Evolutionary conservation across 2,329 filamentous ascomycete genomes (phyloP).

Genomic region (Endocalyx cinctus): DNA sequence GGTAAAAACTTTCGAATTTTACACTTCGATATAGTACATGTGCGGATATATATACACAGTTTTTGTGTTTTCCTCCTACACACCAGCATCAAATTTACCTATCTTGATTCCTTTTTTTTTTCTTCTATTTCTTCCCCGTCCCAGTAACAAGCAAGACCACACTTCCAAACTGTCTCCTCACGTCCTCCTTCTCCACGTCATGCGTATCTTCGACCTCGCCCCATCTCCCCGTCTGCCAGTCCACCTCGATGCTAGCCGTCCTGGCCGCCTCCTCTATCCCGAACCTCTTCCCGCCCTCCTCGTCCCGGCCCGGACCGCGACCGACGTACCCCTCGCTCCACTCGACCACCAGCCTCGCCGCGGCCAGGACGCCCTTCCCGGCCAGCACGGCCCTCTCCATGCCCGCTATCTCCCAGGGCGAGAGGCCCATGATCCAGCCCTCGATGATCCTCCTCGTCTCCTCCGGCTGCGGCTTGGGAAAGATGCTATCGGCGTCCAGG

Average conservation of each 20-base stretch:
- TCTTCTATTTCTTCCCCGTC: constrained; percentile 26
- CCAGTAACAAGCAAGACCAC: constrained; percentile 76
- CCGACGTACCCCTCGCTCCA: constrained; percentile 74
- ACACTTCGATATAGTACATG: too few species aligned
- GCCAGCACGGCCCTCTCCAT: constrained; percentile 80
- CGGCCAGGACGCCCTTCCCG: constrained; percentile 80
- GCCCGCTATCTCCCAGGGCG: constrained; percentile 77
- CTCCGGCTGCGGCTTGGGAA: constrained; percentile 68
- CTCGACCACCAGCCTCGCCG: constrained; percentile 71
- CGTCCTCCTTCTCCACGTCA: constrained; percentile 89
- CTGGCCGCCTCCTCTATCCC: constrained; percentile 78
- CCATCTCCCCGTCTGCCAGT: constrained; percentile 88
- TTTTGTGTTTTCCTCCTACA: too few species aligned
- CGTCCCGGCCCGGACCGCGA: constrained; percentile 33
- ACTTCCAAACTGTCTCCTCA: constrained; percentile 82
- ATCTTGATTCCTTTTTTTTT: too few species aligned
- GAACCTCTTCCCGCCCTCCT: constrained; percentile 43
- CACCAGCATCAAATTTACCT: too few species aligned
- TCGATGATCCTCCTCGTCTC: constrained; percentile 72
- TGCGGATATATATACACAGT: too few species aligned
- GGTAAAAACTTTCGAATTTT: too few species aligned
- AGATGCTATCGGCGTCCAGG: constrained; percentile 72
- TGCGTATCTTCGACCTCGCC: constrained; percentile 98
- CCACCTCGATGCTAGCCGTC: constrained; percentile 76
- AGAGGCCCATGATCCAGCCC: constrained; percentile 70